Conservation (phyloP, 179 eudicot genomes). For the Silene noctiflora region DNA sequence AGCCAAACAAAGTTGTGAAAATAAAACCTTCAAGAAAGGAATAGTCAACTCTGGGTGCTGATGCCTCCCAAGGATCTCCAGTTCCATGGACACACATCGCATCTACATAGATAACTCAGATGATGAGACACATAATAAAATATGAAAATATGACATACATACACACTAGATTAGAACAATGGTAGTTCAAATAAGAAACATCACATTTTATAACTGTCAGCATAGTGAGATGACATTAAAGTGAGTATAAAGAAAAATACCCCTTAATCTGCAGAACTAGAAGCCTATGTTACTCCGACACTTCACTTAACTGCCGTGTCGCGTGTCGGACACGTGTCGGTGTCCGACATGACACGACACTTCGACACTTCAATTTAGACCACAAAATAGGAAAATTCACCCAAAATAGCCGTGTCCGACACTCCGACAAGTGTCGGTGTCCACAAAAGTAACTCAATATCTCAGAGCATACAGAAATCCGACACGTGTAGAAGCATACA, state of each 20-base stretch:
- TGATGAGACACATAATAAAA: not conserved
- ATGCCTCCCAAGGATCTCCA: conserved; percentile 91
- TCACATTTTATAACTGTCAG: not conserved
- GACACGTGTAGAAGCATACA: conserved; percentile 4
- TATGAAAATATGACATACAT: not conserved
- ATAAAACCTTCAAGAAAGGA: conserved; percentile 66
- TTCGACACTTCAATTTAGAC: no score
- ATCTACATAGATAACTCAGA: conserved; percentile 49
- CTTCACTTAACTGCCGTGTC: no score
- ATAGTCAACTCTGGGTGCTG: conserved; percentile 80
- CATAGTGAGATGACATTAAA: not conserved
- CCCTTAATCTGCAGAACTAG: not conserved
- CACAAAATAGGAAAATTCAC: no score
- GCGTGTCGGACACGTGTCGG: no score
- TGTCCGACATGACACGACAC: no score
- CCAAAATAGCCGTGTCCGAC: no score
- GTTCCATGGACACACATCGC: conserved; percentile 77
- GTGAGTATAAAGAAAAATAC: not conserved
- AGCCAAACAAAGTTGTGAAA: not conserved
- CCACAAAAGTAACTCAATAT: no score
- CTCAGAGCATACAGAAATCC: no score
- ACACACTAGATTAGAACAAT: not conserved
- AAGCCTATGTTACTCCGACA: no score
- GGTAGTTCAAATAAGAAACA: not conserved
- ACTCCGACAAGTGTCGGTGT: no score